Evolutionary conservation across 257 asterid genomes (phyloP), one percentile per base, ranked within the genome.

Genomic region (Fraxinus cuspidata): DNA sequence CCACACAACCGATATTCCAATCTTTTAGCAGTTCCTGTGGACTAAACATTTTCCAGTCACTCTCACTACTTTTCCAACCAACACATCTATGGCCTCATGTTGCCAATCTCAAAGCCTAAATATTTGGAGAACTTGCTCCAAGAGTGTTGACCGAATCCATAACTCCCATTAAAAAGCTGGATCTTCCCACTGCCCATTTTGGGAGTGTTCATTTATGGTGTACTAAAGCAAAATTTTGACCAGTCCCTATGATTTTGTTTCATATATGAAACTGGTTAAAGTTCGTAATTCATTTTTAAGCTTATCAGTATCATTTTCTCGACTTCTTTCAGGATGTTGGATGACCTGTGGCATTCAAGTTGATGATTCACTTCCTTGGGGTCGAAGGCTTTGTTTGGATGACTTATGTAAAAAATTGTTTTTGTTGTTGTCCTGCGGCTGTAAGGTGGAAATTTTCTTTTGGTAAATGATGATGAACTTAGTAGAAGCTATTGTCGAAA

Each of bases 361-460:
- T 34, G 37, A 64, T 66, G 23, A 25, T 72, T 28, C 53, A 68
- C 72, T 78, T 76, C 42, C 73, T 19, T 6, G 69, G 70, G 58
- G 37, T 58, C 53, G 68, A 72, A 74, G 71, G 44, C 65, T 58
- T 25, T 65, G 78, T 77, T 64, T 74, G 79, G 76, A 74, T 72
- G 72, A 69, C 75, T 72, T 67, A 71, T 73, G 23, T 31, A 67
- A 34, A 60, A 40, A 31, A 23, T 32, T 37, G 29, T 58, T 75
- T 51, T 68, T 34, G 9, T n/a, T 78, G 74, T 78, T 69, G 31
- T 51, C 73, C 71, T 69, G 77, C 63, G 77, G 81, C 71, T 83
- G 87, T 84, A 85, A 18, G 78, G 77, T 80, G 79, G 72, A 32
- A 16, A 65, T 16, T 51, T 47, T 65, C 53, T 21, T 28, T 25